These are phyloP conservation scores for Citropsis articulata DNA, from an alignment of 345 rosid genomes.

Conservation along the genomic window DNA sequence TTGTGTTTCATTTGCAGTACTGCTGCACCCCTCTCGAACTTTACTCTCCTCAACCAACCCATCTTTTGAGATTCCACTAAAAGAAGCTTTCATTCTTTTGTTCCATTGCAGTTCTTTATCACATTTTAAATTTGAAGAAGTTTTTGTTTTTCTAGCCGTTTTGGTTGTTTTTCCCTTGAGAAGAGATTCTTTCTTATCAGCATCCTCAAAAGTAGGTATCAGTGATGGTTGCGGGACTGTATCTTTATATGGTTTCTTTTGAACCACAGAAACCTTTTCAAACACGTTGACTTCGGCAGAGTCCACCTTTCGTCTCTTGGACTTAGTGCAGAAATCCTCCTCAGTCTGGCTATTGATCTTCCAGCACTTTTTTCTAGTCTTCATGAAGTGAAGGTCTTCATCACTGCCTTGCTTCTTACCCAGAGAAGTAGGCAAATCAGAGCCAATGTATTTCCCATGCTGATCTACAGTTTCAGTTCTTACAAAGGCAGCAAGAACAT, in stretches of 20 bases:
- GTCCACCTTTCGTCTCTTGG: conserved; percentile 25
- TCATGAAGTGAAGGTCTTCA: conserved; percentile 11
- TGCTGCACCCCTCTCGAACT: conserved; percentile 1
- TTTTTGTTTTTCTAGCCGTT: conserved; percentile 19
- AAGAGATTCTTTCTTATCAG: conserved; percentile 3
- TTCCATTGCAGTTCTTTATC: conserved; percentile 9
- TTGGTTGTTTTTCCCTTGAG: conserved; percentile 9
- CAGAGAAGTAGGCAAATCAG: conserved; percentile 8
- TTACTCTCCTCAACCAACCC: conserved; percentile 21
- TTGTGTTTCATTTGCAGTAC: conserved; percentile 17
- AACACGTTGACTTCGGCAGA: conserved; percentile 7
- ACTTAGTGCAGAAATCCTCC: conserved; percentile 13
- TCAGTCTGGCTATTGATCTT: not conserved
- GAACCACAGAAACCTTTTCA: conserved; percentile 13
- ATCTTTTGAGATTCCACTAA: conserved; percentile 17
- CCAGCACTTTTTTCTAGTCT: conserved; percentile 2
- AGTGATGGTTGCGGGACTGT: not conserved
- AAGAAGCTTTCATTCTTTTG: conserved; percentile 29
- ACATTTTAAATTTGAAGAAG: conserved; percentile 21
- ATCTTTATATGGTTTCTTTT: conserved; percentile 20
- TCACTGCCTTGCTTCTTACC: conserved; percentile 11
- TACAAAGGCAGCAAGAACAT: conserved; percentile 10
- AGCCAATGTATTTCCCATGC: not conserved
- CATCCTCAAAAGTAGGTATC: not conserved
- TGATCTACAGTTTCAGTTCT: conserved; percentile 7